Base-by-base conservation (phyloP, 768 basidiomycete species). In the Cyclocybe aegerita region DNA sequence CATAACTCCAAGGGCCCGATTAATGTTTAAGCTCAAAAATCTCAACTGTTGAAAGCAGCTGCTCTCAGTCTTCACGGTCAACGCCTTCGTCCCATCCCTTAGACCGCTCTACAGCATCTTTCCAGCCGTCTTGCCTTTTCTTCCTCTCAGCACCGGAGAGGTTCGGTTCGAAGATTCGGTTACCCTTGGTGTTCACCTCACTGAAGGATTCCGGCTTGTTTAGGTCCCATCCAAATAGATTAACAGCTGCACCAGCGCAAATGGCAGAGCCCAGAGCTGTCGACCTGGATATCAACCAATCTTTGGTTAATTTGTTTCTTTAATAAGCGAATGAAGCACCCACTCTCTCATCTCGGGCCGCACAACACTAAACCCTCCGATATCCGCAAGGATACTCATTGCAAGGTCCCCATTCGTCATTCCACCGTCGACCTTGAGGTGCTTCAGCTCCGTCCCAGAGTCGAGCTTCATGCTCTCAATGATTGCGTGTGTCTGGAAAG, bases 341-440 rank as follows among this genome's bases (percentile, higher is more conserved):
- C 64, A 91, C 92, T 99, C 97, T 65, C 96, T 76, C 97, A 99
- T 99, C 63, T 92, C 86, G 9, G 96, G 97, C 48, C 97, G 78
- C 51, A 95, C 74, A 55, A 99, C 91, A 29, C 82, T 84, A 70
- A 97, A 95, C 10, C 95, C 96, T 30, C 94, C 93, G 38, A 96
- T 74, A 65, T 97, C 88, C 3, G 91, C 91, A 52, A 95, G 77
- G 41, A 95, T 73, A 60, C 80, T 76, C 93, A 96, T 92, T 49
- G 86, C 90, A 29, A 90, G 68, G 62, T 96, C 92, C 32, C 91
- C 90, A 57, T 95, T 96, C 9, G 94, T 97, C 89, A 97, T 95
- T 11, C 94, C 93, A n/a, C 97, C 97, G 66, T 98, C 97, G 33
- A 99, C 96, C 66, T 88, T 95, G 55, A 99, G 83, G 59, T 88